phyloP scores from a whole-genome alignment of 371 early-diverging fungal genomes.

The Mortierella sp. region DNA sequence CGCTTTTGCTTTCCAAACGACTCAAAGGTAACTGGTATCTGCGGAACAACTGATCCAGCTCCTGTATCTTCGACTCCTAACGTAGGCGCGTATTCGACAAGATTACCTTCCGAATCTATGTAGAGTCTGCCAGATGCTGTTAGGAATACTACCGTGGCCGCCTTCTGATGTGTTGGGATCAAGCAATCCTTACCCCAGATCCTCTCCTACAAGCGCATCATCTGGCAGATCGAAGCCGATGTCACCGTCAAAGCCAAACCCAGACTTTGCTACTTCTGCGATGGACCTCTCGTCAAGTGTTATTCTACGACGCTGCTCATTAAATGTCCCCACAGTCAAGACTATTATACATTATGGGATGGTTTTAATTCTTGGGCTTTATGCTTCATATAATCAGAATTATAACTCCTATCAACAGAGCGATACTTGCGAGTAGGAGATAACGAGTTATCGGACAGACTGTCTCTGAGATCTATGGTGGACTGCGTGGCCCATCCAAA shows the following conservation, averaged over 20 bases:
- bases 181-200: conserved; percentile 24
- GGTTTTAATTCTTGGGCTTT: no score
- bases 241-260: neutral
- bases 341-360: conserved; percentile 7
- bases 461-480: conserved; percentile 4
- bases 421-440: neutral
- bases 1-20: conserved; percentile 5
- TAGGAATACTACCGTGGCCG: no score
- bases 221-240: conserved; percentile 13
- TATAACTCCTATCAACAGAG: neutral
- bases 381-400: neutral
- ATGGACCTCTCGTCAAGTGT: conserved; percentile 33
- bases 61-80: conserved; percentile 8
- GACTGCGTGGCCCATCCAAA: conserved; percentile 41
- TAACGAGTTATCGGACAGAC: neutral
- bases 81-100: conserved; percentile 29
- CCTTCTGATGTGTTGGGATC: neutral
- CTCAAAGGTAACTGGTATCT: neutral
- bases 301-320: conserved; percentile 34
- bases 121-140: conserved; percentile 14
- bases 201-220: conserved; percentile 29
- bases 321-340: neutral
- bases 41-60: neutral
- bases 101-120: conserved; percentile 46
- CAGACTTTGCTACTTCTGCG: neutral